These are phyloP conservation scores for Dichomitus squalens DNA, from an alignment of 1,284 basidiomycete species.

Conservation along the genomic window DNA sequence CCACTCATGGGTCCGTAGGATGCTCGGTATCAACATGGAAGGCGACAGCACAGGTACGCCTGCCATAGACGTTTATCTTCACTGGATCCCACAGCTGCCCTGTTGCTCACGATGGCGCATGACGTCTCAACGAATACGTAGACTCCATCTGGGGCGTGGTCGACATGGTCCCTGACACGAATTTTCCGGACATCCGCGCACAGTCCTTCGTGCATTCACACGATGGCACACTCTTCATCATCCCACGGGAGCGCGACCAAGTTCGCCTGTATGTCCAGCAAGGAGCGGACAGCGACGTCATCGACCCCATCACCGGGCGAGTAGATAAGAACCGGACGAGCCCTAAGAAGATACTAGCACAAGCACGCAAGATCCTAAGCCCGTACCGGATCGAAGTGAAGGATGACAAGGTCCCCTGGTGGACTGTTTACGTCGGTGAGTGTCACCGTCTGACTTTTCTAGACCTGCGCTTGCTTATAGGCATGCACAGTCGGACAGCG, in stretches of 20 bases:
- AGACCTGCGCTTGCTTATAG: background rate
- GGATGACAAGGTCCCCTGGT: conserved; percentile 70
- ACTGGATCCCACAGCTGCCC: background rate
- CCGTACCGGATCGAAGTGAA: conserved; percentile 69
- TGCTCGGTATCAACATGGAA: conserved; percentile 71
- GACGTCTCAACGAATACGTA: too few relatives aligned
- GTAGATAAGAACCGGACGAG: conserved; percentile 64
- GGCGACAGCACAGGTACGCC: conserved; percentile 68
- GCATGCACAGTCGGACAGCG: conserved; percentile 63
- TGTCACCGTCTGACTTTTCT: background rate
- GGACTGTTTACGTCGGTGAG: conserved; percentile 71
- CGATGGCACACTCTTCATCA: conserved; percentile 64
- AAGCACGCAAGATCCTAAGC: conserved; percentile 64
- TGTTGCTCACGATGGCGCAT: background rate
- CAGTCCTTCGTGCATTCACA: conserved; percentile 61
- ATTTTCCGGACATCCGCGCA: conserved; percentile 85
- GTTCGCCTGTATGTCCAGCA: conserved; percentile 83
- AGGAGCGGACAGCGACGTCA: conserved; percentile 52
- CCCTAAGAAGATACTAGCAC: conserved; percentile 64
- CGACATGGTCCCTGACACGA: conserved; percentile 68
- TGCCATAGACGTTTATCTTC: too few relatives aligned
- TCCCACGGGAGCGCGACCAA: conserved; percentile 74
- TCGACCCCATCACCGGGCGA: conserved; percentile 53
- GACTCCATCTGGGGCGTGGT: conserved; percentile 83
- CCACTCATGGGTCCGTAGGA: conserved; percentile 80